Base-by-base conservation (phyloP, 495 filamentous ascomycete species). In the Cudoniella acicularis region DNA sequence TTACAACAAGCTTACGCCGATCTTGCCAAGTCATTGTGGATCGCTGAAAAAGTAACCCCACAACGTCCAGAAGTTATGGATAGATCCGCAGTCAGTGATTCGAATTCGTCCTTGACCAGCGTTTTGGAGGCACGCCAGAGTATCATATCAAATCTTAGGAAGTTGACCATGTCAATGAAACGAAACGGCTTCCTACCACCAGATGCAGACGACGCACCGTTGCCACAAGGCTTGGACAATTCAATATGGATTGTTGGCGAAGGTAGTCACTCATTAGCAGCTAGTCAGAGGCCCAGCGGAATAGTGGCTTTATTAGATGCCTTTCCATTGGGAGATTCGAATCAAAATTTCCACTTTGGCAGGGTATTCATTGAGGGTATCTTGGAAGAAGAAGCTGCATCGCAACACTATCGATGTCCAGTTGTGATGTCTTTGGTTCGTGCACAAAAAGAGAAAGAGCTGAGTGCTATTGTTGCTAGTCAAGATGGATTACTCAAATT, bases 1-100 rank as follows among this genome's bases (percentile, higher is more conserved):
- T 75, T 75, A 49, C 77, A 85, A 57, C 89, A 92, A 72, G 86
- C 87, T 11, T 84, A 91, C 54, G 74, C 92, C 1, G 86, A 96
- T 66, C 75, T 96, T 47, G 87, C 88, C 1, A 96, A 96, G 67
- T 79, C 84, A 0, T 86, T 88, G 66, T 96, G 92, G 92, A 83
- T 96, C 23, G 72, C 84, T 48, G 82, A 86, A 52, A 79, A 85
- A 2, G 78, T 91, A 3, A 75, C 89, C 6, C 64, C 80, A 76
- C 21, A 84, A 21, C 53, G 24, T 41, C 58, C 57, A 86, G 55
- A 68, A 75, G 25, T 57, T 67, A 21, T 26, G 20, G 21, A 50
- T 50, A 6, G 4, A 6, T 50, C 20, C 25, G 18, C 48, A 8
- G 2, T 13, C 3, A 25, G 6, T 23, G 48, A 23, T 27, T 17